Evolutionary conservation across 805 yeast genomes (phyloP).

Genomic region (Saccharomycopsis lassenensis): DNA sequence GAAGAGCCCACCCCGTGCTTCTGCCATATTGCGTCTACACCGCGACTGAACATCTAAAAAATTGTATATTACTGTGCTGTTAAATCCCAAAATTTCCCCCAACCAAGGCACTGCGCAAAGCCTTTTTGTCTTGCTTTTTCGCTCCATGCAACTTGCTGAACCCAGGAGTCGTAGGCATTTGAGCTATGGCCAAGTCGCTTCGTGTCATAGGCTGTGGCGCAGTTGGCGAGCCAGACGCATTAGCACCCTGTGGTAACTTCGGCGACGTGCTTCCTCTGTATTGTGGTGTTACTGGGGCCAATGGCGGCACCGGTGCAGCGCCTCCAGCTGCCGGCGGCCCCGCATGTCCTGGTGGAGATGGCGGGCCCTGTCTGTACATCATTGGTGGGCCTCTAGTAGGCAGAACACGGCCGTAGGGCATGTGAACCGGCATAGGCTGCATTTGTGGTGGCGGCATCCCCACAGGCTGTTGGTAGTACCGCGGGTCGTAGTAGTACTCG

Average conservation of each 20-base stretch:
- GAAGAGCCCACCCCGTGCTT: too few species aligned
- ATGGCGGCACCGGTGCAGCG: conserved; percentile 18
- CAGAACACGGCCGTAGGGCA: too few species aligned
- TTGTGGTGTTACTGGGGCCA: conserved; percentile 2
- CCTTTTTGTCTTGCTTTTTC: conserved; percentile 38
- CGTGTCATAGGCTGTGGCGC: conserved; percentile 23
- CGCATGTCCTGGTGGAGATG: too few species aligned
- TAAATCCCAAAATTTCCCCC: conserved; percentile 62
- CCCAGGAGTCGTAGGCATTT: conserved; percentile 35
- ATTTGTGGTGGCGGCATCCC: conserved; percentile 6
- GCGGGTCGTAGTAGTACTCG: too few species aligned
- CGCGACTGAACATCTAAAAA: too few species aligned
- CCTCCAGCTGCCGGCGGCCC: conserved; percentile 4
- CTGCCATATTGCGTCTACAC: too few species aligned
- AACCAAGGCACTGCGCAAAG: conserved; percentile 51
- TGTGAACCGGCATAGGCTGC: too few species aligned
- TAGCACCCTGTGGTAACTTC: too few species aligned
- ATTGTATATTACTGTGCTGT: too few species aligned
- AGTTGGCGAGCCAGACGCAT: conserved; percentile 8
- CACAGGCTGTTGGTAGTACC: conserved; percentile 4
- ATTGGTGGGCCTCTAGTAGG: too few species aligned
- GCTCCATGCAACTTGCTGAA: conserved; percentile 38
- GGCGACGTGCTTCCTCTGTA: conserved; percentile 7
- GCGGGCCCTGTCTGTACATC: too few species aligned
- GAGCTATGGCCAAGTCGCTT: conserved; percentile 34